Evolutionary conservation across 129 eudicot genomes (phyloP).

Genomic region (Calendula officinalis): DNA sequence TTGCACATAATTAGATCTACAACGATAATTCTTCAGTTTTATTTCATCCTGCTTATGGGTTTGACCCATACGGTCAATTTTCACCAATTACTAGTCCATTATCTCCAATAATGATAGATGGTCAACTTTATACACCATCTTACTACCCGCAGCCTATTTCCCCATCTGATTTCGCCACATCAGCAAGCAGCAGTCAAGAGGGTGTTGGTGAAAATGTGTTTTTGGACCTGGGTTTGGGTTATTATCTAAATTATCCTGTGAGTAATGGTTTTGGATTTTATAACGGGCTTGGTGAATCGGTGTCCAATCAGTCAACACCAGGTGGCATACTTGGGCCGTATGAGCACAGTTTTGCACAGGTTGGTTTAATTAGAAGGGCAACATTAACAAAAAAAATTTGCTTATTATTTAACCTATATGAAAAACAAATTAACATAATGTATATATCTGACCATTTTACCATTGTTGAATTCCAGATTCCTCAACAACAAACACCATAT

Average conservation of each 20-base stretch:
- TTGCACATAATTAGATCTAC: conserved; percentile 48
- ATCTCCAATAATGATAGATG: conserved; percentile 72
- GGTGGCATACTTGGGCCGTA: conserved; percentile 45
- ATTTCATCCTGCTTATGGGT: conserved; percentile 66
- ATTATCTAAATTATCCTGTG: conserved; percentile 43
- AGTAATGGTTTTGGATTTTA: conserved; percentile 53
- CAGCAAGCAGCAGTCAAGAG: conserved; percentile 60
- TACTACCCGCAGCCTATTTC: conserved; percentile 66
- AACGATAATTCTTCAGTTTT: conserved; percentile 60
- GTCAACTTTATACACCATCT: conserved; percentile 66
- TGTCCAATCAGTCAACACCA: conserved; percentile 55
- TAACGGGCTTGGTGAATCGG: conserved; percentile 51
- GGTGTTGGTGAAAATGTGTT: conserved; percentile 41
- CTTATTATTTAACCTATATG: too few species aligned
- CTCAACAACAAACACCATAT: conserved; percentile 49
- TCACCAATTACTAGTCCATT: conserved; percentile 69
- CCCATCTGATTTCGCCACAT: conserved; percentile 50
- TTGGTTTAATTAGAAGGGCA: conserved; percentile 7
- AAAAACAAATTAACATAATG: too few species aligned
- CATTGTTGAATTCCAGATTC: conserved; percentile 18
- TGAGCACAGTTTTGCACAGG: conserved; percentile 58
- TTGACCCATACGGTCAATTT: conserved; percentile 66
- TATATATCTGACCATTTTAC: too few species aligned
- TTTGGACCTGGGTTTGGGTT: conserved; percentile 57
- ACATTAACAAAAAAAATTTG: too few species aligned